A percentile compares a stretch with the other conserved stretches of the same genome.
These are phyloP conservation scores for Tieghemostelium lacteum DNA, from an alignment of 78 protist species.

Conservation along the genomic window DNA sequence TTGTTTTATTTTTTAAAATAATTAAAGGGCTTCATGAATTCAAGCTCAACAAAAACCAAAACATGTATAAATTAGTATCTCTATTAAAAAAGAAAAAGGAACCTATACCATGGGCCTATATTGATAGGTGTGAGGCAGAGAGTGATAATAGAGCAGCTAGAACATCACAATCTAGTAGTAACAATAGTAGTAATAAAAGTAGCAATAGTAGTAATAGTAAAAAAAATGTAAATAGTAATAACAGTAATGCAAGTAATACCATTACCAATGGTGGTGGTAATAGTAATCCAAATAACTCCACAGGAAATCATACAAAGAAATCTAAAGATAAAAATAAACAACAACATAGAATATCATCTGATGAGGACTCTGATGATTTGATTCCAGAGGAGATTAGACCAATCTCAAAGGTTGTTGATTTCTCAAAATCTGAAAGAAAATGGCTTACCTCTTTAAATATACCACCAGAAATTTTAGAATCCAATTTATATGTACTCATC, in stretches of 20 bases:
- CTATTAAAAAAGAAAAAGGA: conserved; percentile 31
- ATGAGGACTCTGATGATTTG: conserved; percentile 51
- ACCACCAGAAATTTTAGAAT: conserved; percentile 21
- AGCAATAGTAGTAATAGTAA: background rate
- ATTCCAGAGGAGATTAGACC: conserved; percentile 58
- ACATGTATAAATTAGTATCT: conserved; percentile 30
- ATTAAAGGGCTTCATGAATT: no score
- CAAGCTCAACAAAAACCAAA: no score
- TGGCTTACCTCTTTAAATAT: conserved; percentile 36
- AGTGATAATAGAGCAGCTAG: background rate
- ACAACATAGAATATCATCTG: background rate
- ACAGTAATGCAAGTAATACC: background rate
- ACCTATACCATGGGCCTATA: background rate
- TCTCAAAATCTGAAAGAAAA: conserved; percentile 44
- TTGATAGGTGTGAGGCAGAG: conserved; percentile 17
- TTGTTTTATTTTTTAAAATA: no score
- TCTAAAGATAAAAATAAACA: background rate
- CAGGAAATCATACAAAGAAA: background rate
- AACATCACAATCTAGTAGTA: background rate
- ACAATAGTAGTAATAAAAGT: background rate
- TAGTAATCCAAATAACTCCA: background rate
- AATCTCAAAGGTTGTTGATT: conserved; percentile 45
- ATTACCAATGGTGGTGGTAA: background rate
- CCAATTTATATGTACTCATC: conserved; percentile 20
- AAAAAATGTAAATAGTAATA: background rate